Evolutionary conservation across 495 filamentous ascomycete species (phyloP), one percentile per base, ranked within the genome.

Genomic region (Gamarada debralockiae): DNA sequence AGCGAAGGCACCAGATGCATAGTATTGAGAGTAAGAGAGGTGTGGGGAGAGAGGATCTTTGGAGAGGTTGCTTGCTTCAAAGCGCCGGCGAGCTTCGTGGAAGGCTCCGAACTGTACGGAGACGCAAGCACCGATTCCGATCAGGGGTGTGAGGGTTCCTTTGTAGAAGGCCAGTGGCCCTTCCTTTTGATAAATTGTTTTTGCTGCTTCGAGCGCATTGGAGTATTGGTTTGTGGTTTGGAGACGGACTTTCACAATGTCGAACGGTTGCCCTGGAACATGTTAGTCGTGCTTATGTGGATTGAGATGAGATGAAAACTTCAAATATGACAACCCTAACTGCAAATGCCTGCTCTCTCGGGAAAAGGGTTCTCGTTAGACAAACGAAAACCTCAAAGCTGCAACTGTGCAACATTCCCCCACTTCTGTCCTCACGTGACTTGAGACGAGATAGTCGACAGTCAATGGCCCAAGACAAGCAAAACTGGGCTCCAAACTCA

Each of bases 101-200:
- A 97, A 98, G 62, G 85, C 93, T 58, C 93, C 93, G 72, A 98
- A 98, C 78, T 98, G 93, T 61, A 98, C 85, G 33, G 89, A 93
- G 27, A 97, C 93, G 65, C 93, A 98, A 53, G 95, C 95, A 63
- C 93, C 93, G 65, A 98, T 97, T 57, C 93, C 93, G 29, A 98
- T 78, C 27, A 98, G 74, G 1, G 93, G 93, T n/a, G 95, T 97
- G 48, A 97, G 73, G 2, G 95, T 97, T 56, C 93, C 93, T 59
- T 98, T 98, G 80, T 98, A 98, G 79, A 98, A 98, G 40, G 93
- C 92, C 3, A 85, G 64, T 1, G 92, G 76, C 2, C 93, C 95
- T 70, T 98, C 93, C 66, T 87, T 85, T 61, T 80, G 83, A 65
- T 87, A 87, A 70, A 97, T 97, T 60, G 87, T 80, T 40, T 75